phyloP scores from a whole-genome alignment of 2,329 filamentous ascomycete genomes.

The Aspergillaceae sp. region DNA sequence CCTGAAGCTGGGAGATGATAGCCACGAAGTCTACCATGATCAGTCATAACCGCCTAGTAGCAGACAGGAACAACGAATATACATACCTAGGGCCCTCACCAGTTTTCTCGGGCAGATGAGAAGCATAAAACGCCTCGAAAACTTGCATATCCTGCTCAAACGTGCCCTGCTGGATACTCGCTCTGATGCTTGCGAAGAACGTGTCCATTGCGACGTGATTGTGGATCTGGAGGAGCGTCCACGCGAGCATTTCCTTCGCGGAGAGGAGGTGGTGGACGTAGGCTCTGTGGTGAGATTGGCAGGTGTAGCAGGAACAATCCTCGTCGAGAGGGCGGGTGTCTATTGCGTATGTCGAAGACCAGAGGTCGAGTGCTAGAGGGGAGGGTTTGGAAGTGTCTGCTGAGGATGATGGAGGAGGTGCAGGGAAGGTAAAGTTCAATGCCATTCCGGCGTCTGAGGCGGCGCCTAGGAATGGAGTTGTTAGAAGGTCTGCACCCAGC shows the following conservation, averaged over 20 bases:
- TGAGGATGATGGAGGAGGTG: constrained; percentile 15
- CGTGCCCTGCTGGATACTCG: constrained; percentile 49
- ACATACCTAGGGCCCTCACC: constrained; percentile 64
- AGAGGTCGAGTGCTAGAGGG: constrained; percentile 70
- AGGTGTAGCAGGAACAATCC: constrained; percentile 73
- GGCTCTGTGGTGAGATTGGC: constrained; percentile 72
- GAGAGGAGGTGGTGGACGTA: constrained; percentile 80
- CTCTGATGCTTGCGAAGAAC: constrained; percentile 67
- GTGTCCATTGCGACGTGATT: constrained; percentile 65
- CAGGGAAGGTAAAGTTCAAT: constrained; percentile 66
- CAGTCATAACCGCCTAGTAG: background rate
- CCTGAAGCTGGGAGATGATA: constrained; percentile 71
- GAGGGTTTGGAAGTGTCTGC: constrained; percentile 12
- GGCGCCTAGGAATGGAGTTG: constrained; percentile 63
- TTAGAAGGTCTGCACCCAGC: constrained; percentile 71
- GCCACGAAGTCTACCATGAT: constrained; percentile 51
- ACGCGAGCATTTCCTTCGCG: constrained; percentile 94
- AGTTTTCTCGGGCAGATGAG: constrained; percentile 61
- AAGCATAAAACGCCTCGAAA: constrained; percentile 62
- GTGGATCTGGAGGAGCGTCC: constrained; percentile 86
- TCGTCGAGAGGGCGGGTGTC: constrained; percentile 54
- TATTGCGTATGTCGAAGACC: constrained; percentile 52
- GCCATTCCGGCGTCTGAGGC: constrained; percentile 80
- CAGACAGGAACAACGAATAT: background rate
- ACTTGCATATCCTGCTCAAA: constrained; percentile 47